These are phyloP conservation scores for Sugiyamaella grinbergsii DNA, from an alignment of 1,139 yeast genomes.

Conservation along the genomic window DNA sequence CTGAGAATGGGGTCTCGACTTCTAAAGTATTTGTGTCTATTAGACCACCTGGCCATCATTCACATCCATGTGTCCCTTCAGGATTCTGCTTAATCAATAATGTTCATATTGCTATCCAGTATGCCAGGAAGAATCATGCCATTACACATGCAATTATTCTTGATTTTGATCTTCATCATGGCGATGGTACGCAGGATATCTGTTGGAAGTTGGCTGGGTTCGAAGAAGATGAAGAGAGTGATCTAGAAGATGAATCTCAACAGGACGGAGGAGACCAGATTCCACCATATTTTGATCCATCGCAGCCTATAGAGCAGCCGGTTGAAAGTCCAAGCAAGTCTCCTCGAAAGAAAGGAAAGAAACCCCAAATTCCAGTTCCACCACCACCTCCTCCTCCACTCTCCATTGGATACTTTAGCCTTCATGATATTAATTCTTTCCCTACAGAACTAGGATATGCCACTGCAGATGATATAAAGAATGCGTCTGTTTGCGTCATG, in stretches of 20 bases:
- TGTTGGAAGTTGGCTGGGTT: slow-evolving; percentile 80
- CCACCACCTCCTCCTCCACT: slow-evolving; percentile 16
- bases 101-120: slow-evolving; percentile 80
- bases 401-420: slow-evolving; percentile 71
- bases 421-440: slow-evolving; percentile 84
- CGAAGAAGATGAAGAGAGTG: slow-evolving; percentile 38
- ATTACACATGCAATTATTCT: slow-evolving; percentile 81
- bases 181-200: slow-evolving; percentile 90
- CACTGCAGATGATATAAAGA: slow-evolving; percentile 65
- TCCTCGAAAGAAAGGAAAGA: slow-evolving; percentile 11
- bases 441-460: slow-evolving; percentile 85
- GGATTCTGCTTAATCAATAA: slow-evolving; percentile 87
- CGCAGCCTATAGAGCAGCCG: not conserved
- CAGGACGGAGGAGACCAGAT: slow-evolving; percentile 16
- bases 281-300: not conserved
- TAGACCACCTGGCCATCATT: slow-evolving; percentile 89
- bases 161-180: slow-evolving; percentile 86
- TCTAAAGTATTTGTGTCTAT: slow-evolving; percentile 65
- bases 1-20: slow-evolving; percentile 1
- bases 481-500: slow-evolving; percentile 77
- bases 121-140: slow-evolving; percentile 64
- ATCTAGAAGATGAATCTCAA: slow-evolving; percentile 22
- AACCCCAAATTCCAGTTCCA: not conserved
- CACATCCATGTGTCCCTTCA: slow-evolving; percentile 80
- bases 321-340: slow-evolving; percentile 8